A percentile compares a stretch with the other conserved stretches of the same genome.
Conservation (phyloP, 1,284 basidiomycete genomes). For the Lentinus polychrous region DNA sequence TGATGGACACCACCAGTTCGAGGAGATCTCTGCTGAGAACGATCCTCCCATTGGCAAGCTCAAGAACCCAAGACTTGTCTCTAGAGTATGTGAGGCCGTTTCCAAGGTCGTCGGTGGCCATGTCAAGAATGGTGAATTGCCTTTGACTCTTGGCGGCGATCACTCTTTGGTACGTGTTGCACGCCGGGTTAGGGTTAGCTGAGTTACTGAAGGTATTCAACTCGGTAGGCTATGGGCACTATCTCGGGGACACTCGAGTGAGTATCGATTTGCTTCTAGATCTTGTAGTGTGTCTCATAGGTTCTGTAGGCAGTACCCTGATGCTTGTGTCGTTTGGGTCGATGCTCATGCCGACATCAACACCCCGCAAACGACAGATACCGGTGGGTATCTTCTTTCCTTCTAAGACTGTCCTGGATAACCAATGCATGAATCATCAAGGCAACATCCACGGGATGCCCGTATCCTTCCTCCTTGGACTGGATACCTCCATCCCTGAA, state of each 20-base stretch:
- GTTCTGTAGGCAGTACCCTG: slow-evolving; percentile 50
- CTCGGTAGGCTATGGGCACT: slow-evolving; percentile 80
- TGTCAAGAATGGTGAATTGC: slow-evolving; percentile 73
- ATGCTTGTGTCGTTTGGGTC: slow-evolving; percentile 88
- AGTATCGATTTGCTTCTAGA: slow-evolving; percentile 16
- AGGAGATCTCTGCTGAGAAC: slow-evolving; percentile 57
- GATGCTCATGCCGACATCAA: slow-evolving; percentile 96
- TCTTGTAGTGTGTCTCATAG: slow-evolving; percentile 4
- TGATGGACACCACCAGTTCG: slow-evolving; percentile 85
- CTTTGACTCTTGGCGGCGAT: slow-evolving; percentile 94
- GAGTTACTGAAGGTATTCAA: not conserved
- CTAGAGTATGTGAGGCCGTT: slow-evolving; percentile 77
- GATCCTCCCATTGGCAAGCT: slow-evolving; percentile 85
- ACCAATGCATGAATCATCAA: slow-evolving; percentile 18
- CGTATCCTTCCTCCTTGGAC: slow-evolving; percentile 87
- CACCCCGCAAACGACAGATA: slow-evolving; percentile 78
- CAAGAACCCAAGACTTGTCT: slow-evolving; percentile 85
- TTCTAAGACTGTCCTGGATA: not conserved
- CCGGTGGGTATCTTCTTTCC: slow-evolving; percentile 38
- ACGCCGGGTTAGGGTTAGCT: slow-evolving; percentile 1
- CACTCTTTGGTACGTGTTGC: slow-evolving; percentile 73
- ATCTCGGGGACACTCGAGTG: slow-evolving; percentile 77
- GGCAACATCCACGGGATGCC: slow-evolving; percentile 99
- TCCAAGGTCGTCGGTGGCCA: slow-evolving; percentile 73
- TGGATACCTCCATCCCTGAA: slow-evolving; percentile 47